A percentile compares a stretch with the other conserved stretches of the same genome.
phyloP scores from a whole-genome alignment of 2,329 filamentous ascomycete genomes.

The Calonectria leucothoes region DNA sequence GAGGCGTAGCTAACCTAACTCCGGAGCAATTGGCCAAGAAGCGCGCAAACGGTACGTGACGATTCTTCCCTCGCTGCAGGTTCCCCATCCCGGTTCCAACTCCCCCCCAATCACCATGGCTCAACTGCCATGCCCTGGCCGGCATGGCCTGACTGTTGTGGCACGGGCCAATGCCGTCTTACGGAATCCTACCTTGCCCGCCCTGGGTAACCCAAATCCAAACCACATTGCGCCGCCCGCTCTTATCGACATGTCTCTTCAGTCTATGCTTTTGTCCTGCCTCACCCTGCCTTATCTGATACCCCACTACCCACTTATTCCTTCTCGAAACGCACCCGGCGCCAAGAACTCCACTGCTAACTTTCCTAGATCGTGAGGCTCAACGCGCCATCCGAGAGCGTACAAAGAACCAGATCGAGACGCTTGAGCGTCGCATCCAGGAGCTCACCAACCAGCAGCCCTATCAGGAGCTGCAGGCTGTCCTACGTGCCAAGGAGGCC shows the following conservation, averaged over 20 bases:
- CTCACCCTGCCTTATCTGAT: slow-evolving; percentile 1
- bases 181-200: neutral
- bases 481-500: slow-evolving; percentile 79
- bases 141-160: neutral
- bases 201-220: neutral
- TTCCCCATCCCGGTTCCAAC: neutral
- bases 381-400: slow-evolving; percentile 87
- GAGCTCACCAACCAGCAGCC: slow-evolving; percentile 85
- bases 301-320: slow-evolving; percentile 2
- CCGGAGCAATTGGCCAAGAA: slow-evolving; percentile 80
- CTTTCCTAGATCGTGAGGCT: slow-evolving; percentile 78
- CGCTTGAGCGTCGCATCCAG: slow-evolving; percentile 76
- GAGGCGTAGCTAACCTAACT: slow-evolving; percentile 73
- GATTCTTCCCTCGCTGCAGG: neutral
- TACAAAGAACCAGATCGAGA: slow-evolving; percentile 83
- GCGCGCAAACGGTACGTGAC: slow-evolving; percentile 64
- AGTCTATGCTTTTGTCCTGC: neutral
- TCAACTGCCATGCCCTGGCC: neutral
- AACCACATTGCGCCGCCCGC: neutral
- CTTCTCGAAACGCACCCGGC: neutral
- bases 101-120: neutral
- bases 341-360: slow-evolving; percentile 27
- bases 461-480: slow-evolving; percentile 84
- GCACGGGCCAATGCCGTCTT: neutral
- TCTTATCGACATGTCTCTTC: slow-evolving; percentile 1